phyloP scores from a whole-genome alignment of 2,329 filamentous ascomycete genomes.

The Sclerotiophoma versabilis region DNA sequence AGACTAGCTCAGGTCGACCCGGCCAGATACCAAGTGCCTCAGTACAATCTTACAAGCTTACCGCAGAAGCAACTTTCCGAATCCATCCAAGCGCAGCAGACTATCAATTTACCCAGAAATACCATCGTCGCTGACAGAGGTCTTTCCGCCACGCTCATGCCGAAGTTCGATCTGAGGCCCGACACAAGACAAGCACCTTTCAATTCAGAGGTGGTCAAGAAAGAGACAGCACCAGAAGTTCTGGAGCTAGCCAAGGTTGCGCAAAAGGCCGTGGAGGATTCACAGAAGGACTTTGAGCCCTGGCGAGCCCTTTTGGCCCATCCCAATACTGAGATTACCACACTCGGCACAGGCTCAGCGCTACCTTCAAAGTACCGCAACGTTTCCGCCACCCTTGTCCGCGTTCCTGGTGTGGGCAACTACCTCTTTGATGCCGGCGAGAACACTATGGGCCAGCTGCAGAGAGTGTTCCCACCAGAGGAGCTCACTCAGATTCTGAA shows the following conservation, averaged over 20 bases:
- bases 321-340: slow-evolving; percentile 80
- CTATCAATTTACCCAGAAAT: slow-evolving; percentile 23
- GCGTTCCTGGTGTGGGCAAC: slow-evolving; percentile 83
- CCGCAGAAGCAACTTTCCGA: slow-evolving; percentile 30
- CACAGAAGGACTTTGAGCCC: slow-evolving; percentile 56
- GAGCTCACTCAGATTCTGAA: slow-evolving; percentile 75
- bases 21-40: slow-evolving; percentile 74
- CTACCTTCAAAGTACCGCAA: slow-evolving; percentile 93
- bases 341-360: slow-evolving; percentile 90
- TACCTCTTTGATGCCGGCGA: slow-evolving; percentile 93
- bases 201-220: slow-evolving; percentile 54
- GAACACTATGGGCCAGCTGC: slow-evolving; percentile 86
- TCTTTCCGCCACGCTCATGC: slow-evolving; percentile 55
- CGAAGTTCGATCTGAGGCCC: slow-evolving; percentile 50
- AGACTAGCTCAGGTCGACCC: slow-evolving; percentile 76
- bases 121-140: slow-evolving; percentile 50
- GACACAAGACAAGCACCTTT: slow-evolving; percentile 49
- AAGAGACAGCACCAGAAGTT: slow-evolving; percentile 56
- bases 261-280: slow-evolving; percentile 45
- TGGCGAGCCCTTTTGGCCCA: slow-evolving; percentile 73
- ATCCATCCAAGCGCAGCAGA: slow-evolving; percentile 32
- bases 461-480: slow-evolving; percentile 71
- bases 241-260: slow-evolving; percentile 60
- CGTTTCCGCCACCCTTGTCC: slow-evolving; percentile 85
- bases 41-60: slow-evolving; percentile 65